Conservation (phyloP, 495 filamentous ascomycete species). For the Sabuloglossum arenarium region DNA sequence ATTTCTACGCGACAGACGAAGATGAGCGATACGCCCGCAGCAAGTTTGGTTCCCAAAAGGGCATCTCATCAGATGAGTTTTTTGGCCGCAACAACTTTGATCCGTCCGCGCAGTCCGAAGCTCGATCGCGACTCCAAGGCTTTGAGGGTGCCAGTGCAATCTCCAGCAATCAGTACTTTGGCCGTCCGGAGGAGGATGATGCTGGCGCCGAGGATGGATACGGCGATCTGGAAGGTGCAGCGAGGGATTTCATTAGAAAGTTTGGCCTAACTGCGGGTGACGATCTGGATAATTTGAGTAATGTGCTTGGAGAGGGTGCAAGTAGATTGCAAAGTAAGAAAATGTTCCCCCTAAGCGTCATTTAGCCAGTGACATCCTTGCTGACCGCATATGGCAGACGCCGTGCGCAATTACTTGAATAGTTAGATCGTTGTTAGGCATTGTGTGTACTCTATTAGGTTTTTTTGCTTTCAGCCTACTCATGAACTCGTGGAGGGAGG, state of each 20-base stretch:
- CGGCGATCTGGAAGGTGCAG: slow-evolving; percentile 73
- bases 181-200: slow-evolving; percentile 60
- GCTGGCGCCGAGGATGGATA: slow-evolving; percentile 44
- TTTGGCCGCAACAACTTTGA: slow-evolving; percentile 83
- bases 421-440: slow-evolving; percentile 19
- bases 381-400: slow-evolving; percentile 20
- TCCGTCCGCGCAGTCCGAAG: slow-evolving; percentile 58
- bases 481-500: background rate
- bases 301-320: slow-evolving; percentile 67
- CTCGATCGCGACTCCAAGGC: slow-evolving; percentile 63
- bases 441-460: background rate
- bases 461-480: background rate
- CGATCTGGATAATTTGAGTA: slow-evolving; percentile 74
- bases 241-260: slow-evolving; percentile 81
- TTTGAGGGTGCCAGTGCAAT: slow-evolving; percentile 88
- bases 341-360: background rate
- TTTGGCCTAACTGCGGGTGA: slow-evolving; percentile 92
- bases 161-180: slow-evolving; percentile 92
- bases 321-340: slow-evolving; percentile 55
- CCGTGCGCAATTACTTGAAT: slow-evolving; percentile 69
- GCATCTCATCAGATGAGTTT: slow-evolving; percentile 94
- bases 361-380: slow-evolving; percentile 6
- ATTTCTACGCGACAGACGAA: slow-evolving; percentile 29
- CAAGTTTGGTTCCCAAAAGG: slow-evolving; percentile 84
- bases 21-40: slow-evolving; percentile 50